A percentile compares a stretch with the other conserved stretches of the same genome.
Conservation (phyloP, 331 rosid genomes). For the Pyracantha coccinea region DNA sequence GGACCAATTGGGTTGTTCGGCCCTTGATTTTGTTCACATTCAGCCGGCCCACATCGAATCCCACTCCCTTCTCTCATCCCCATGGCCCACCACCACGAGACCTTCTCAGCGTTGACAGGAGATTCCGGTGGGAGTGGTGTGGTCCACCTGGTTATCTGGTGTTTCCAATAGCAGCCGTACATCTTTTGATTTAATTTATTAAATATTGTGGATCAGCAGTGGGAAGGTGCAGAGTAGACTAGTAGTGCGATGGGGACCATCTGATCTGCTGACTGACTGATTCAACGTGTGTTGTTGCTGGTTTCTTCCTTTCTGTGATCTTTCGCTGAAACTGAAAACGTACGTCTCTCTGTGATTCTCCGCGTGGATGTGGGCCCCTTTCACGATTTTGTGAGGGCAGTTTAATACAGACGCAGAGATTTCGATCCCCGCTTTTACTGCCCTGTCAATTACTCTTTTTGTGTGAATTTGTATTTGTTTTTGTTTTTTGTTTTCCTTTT, state of each 20-base stretch:
- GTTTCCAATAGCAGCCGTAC: background rate
- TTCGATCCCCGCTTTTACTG: background rate
- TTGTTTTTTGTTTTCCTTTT: too few relatives aligned
- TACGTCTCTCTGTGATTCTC: too few relatives aligned
- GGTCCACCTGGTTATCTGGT: constrained; percentile 10
- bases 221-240: too few relatives aligned
- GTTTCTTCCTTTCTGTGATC: background rate
- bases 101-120: background rate
- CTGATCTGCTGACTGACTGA: background rate
- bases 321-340: background rate
- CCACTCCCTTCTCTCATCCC: too few relatives aligned
- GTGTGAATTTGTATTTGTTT: too few relatives aligned
- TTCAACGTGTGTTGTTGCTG: background rate
- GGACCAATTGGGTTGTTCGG: too few relatives aligned
- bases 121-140: background rate
- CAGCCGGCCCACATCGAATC: too few relatives aligned
- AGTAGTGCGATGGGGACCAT: too few relatives aligned
- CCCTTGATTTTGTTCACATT: too few relatives aligned
- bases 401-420: background rate
- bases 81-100: too few relatives aligned
- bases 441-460: background rate
- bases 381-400: background rate
- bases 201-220: too few relatives aligned
- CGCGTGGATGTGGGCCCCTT: background rate
- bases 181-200: background rate